Evolutionary conservation across 805 yeast genomes (phyloP), one percentile per base, ranked within the genome.

Genomic region (Wickerhamomyces sydowiorum): DNA sequence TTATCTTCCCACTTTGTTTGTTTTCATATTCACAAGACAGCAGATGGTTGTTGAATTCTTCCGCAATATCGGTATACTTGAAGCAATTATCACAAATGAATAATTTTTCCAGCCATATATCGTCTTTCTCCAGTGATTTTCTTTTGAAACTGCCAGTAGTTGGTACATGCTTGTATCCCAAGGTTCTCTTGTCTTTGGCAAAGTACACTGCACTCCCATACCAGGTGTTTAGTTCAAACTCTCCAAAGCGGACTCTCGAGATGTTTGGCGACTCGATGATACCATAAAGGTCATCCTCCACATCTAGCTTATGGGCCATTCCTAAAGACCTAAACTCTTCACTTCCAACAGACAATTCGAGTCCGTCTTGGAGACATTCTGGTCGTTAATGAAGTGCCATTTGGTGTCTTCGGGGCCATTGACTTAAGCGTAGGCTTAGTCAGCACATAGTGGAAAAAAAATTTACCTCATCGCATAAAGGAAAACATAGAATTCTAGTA

Each of bases 151-250:
- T 33, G 17, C 37, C 51, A n/a, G 39, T 28, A 28, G 48, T 45
- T 7, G 57, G 42, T 9, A 14, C 15, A 38, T 59, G 60, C 29
- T 65, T 62, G 48, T 62, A 70, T 4, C 82, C 85, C 39, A 77
- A 50, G 3, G 65, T 62, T 36, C 64, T 62, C 27, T 72, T 72
- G 44, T 69, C 72, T 13, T 61, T 62, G 37, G 69, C 69, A 48
- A 89, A 86, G 57, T 87, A 83, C 1, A 88, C 95, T 3, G 86
- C 76, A 52, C 85, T 84, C 0, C 95, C 93, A 58, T 84, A 89
- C 96, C 97, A 88, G 3, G 97, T 82, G 41, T 78, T 73, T 47
- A 90, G 78, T 44, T 73, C 74, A 50, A 69, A 73, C 18, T 73
- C 69, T 0, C 96, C 97, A 46, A 86, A 76, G 27, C 70, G 73